Base-by-base conservation (phyloP, 1,139 yeast species). In the Candida sanyaensis region DNA sequence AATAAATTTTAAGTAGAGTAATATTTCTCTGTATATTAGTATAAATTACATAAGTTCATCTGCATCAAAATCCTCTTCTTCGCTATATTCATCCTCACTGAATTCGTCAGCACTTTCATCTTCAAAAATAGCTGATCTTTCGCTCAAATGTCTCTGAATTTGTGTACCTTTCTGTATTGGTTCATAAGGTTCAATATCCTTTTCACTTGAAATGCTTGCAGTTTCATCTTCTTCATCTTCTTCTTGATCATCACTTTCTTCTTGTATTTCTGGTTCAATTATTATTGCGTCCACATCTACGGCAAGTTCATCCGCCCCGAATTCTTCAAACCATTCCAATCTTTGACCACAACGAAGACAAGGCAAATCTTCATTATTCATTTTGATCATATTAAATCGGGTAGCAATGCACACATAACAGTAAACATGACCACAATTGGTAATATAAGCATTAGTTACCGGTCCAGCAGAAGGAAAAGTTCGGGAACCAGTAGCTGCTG, bases 351-450 rank as follows among this genome's bases (percentile, higher is more conserved):
- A 83, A 37, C 84, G 69, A 32, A 80, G 68, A 63, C 88, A 83
- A 4, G 60, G 60, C 67, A 81, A 77, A 21, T 77, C 80, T 6
- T 80, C 86, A 24, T 79, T 81, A 3, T 73, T 65, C 29, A 67
- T 66, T 51, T 72, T 68, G 32, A 69, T 62, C 60, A 82, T 57
- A 54, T 82, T 82, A 50, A 88, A 69, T 53, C 74, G 69, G 10
- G 78, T 75, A 12, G 84, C 74, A 2, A 88, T 60, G 60, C 96
- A 90, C 10, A 87, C 82, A 61, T 88, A 90, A 64, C 96, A 88
- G 63, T 83, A 90, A 1, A 83, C 59, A 62, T 88, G 95, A 0
- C 88, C 88, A 65, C 97, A 90, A 53, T 79, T 84, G 1, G 88
- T 79, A 10, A 79, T 69, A 56, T 81, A 85, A 0, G 96, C 91